phyloP scores from a whole-genome alignment of 768 basidiomycete genomes.

The Rhizopogon salebrosus region DNA sequence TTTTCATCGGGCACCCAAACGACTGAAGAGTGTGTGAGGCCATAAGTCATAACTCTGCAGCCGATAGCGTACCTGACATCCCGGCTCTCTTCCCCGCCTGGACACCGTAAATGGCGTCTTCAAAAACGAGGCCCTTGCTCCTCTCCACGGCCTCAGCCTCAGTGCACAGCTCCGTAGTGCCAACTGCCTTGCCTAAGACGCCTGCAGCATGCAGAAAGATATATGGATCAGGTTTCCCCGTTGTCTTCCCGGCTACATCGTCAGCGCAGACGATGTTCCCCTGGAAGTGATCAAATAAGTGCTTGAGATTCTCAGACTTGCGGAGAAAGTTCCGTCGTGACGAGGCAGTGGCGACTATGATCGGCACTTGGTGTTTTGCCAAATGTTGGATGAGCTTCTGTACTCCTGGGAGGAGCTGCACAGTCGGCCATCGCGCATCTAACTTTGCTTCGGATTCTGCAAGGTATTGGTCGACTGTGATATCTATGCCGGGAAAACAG shows the following conservation, averaged over 20 bases:
- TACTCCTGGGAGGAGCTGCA: slow-evolving; percentile 71
- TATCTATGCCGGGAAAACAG: slow-evolving; percentile 68
- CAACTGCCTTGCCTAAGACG: slow-evolving; percentile 52
- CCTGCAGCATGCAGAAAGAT: slow-evolving; percentile 74
- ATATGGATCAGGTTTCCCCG: slow-evolving; percentile 79
- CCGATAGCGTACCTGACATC: slow-evolving; percentile 62
- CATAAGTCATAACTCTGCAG: background rate
- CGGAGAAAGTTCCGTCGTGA: slow-evolving; percentile 56
- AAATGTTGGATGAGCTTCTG: slow-evolving; percentile 67
- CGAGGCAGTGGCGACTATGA: slow-evolving; percentile 80
- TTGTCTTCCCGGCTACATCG: slow-evolving; percentile 49
- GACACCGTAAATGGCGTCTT: slow-evolving; percentile 75
- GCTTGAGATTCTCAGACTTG: slow-evolving; percentile 60
- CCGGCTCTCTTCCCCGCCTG: slow-evolving; percentile 80
- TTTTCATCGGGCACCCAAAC: slow-evolving; percentile 83
- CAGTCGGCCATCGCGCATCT: slow-evolving; percentile 63
- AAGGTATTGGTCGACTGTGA: slow-evolving; percentile 59
- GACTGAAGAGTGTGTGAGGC: slow-evolving; percentile 36
- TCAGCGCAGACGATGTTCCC: slow-evolving; percentile 69
- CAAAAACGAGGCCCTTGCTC: slow-evolving; percentile 69
- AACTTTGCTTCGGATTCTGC: slow-evolving; percentile 50
- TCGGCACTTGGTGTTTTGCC: slow-evolving; percentile 60
- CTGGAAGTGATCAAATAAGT: slow-evolving; percentile 55
- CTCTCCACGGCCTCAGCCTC: slow-evolving; percentile 43
- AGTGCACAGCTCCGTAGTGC: slow-evolving; percentile 28